Percentiles rank a stretch among this genome's conserved stretches.
Conservation (phyloP, 257 asterid species). For the Haberlea rhodopensis region DNA sequence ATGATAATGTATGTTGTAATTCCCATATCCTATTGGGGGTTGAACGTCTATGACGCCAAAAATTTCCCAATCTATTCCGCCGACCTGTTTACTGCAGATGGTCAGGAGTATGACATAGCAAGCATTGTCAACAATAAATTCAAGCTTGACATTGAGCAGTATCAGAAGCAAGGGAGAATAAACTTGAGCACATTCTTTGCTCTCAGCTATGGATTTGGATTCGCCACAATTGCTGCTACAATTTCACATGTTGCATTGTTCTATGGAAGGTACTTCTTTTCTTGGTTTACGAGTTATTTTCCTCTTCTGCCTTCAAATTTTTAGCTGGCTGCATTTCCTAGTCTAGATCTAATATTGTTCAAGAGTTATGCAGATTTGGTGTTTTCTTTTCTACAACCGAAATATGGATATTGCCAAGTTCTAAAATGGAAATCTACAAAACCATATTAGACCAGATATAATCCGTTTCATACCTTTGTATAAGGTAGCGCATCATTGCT, state of each 20-base stretch:
- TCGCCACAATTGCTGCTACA: conserved; percentile 77
- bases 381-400: no score
- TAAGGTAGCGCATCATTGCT: no score
- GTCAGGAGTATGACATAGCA: conserved; percentile 47
- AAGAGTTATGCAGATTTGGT: not conserved
- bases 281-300: not conserved
- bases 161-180: conserved; percentile 55
- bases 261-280: conserved; percentile 56
- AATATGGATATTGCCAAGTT: no score
- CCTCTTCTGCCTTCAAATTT: not conserved
- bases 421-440: no score
- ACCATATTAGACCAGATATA: no score
- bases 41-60: conserved; percentile 55
- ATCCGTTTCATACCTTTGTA: no score
- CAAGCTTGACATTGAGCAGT: conserved; percentile 46
- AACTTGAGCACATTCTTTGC: conserved; percentile 60
- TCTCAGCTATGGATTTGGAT: conserved; percentile 72
- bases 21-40: conserved; percentile 73
- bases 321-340: no score
- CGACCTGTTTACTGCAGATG: conserved; percentile 50
- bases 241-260: conserved; percentile 63
- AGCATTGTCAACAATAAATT: conserved; percentile 47
- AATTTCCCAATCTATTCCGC: conserved; percentile 59
- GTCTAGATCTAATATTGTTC: not conserved
- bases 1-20: conserved; percentile 49